A percentile compares a stretch with the other conserved stretches of the same genome.
phyloP scores from a whole-genome alignment of 1,284 basidiomycete genomes.

The Taiwanofungus camphoratus region DNA sequence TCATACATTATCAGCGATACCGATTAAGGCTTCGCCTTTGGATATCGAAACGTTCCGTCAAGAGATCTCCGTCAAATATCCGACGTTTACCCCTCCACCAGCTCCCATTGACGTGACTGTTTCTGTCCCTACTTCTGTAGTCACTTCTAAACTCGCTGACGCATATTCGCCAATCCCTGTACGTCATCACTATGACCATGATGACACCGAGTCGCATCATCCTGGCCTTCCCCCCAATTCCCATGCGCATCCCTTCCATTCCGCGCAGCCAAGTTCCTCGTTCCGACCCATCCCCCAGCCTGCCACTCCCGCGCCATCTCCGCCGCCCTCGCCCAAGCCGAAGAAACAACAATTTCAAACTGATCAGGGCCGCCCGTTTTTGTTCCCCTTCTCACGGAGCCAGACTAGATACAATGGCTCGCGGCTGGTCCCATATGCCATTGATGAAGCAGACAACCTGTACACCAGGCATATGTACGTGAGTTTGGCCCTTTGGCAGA shows the following conservation, averaged over 20 bases:
- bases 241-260: constrained; percentile 39
- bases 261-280: constrained; percentile 33
- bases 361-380: constrained; percentile 90
- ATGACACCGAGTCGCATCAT: constrained; percentile 51
- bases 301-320: constrained; percentile 84
- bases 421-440: constrained; percentile 84
- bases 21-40: constrained; percentile 81
- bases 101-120: constrained; percentile 29
- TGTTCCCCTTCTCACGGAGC: constrained; percentile 86
- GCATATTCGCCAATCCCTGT: constrained; percentile 89
- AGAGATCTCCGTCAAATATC: constrained; percentile 91
- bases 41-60: constrained; percentile 85
- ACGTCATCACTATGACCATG: constrained; percentile 88
- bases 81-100: constrained; percentile 73
- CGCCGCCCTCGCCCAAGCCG: constrained; percentile 83
- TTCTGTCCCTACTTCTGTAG: constrained; percentile 36
- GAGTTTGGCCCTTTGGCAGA: constrained; percentile 85
- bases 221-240: constrained; percentile 31
- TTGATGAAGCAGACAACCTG: constrained; percentile 91
- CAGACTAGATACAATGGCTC: constrained; percentile 37
- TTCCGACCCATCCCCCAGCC: constrained; percentile 59
- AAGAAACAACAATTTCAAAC: constrained; percentile 99
- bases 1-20: constrained; percentile 30
- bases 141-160: constrained; percentile 71
- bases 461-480: constrained; percentile 92